These are phyloP conservation scores for Nephromyces sp. DNA, from an alignment of 169 alveolate genomes.

Conservation along the genomic window DNA sequence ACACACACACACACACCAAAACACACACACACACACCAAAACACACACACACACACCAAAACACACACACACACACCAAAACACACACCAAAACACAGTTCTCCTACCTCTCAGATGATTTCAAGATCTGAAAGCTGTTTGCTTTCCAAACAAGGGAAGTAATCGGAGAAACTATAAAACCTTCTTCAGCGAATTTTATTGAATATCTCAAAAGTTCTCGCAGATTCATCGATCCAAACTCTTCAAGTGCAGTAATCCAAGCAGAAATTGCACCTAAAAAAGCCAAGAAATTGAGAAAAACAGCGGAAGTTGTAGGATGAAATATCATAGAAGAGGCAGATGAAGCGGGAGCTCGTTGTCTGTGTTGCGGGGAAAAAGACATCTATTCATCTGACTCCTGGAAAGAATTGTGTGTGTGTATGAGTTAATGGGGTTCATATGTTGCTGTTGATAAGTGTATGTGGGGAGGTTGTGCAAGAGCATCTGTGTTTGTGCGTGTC, in stretches of 20 bases:
- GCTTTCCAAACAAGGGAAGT: neutral
- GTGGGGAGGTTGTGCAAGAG: too few species aligned
- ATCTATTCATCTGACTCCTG: neutral
- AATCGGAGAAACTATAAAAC: constrained; percentile 2
- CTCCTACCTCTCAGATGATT: neutral
- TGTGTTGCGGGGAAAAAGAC: neutral
- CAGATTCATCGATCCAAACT: neutral
- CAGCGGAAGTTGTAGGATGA: too few species aligned
- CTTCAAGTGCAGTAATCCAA: neutral
- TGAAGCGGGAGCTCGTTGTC: neutral
- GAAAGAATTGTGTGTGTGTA: neutral
- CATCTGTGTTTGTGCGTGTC: too few species aligned
- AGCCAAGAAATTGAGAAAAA: neutral
- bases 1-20: too few species aligned
- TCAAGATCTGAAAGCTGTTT: neutral
- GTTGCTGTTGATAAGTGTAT: too few species aligned
- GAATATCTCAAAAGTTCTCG: neutral
- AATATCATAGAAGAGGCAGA: neutral
- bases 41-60: too few species aligned
- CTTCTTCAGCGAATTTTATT: neutral
- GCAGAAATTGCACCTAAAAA: constrained; percentile 4
- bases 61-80: neutral
- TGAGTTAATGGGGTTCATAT: neutral
- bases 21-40: too few species aligned
- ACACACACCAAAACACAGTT: neutral